Evolutionary conservation across 805 yeast genomes (phyloP).

Genomic region (Starmera caribaea): DNA sequence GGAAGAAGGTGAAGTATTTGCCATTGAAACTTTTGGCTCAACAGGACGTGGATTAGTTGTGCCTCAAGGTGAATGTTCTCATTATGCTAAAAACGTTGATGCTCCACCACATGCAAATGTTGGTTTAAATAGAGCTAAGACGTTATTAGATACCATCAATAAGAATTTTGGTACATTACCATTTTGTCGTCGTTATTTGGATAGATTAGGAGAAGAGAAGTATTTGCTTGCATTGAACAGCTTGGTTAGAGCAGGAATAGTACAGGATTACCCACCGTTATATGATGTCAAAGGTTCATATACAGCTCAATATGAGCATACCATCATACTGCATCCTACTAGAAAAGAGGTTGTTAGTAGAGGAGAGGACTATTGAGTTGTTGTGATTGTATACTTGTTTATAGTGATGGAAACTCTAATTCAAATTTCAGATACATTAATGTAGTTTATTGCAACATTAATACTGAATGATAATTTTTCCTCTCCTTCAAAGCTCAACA

Average conservation of each 20-base stretch:
- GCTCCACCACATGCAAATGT: slow-evolving; percentile 25
- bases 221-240: slow-evolving; percentile 80
- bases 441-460: too few relatives aligned
- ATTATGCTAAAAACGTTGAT: slow-evolving; percentile 62
- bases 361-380: slow-evolving; percentile 76
- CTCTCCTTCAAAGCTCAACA: too few relatives aligned
- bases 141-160: slow-evolving; percentile 60
- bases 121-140: slow-evolving; percentile 57
- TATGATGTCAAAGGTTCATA: slow-evolving; percentile 75
- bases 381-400: too few relatives aligned
- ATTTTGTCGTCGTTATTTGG: slow-evolving; percentile 92
- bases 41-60: slow-evolving; percentile 92
- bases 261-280: slow-evolving; percentile 90
- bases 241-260: slow-evolving; percentile 77
- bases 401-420: too few relatives aligned
- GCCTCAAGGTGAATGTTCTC: slow-evolving; percentile 87
- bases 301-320: slow-evolving; percentile 97
- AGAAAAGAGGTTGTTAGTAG: slow-evolving; percentile 90
- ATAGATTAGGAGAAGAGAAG: slow-evolving; percentile 85
- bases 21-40: slow-evolving; percentile 96
- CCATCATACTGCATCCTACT: slow-evolving; percentile 81
- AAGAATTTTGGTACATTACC: slow-evolving; percentile 89
- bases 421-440: too few relatives aligned
- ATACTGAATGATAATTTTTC: too few relatives aligned
- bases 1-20: slow-evolving; percentile 98